These are phyloP conservation scores for Acanthamoeba royreba DNA, from an alignment of 208 protist genomes.

Conservation along the genomic window DNA sequence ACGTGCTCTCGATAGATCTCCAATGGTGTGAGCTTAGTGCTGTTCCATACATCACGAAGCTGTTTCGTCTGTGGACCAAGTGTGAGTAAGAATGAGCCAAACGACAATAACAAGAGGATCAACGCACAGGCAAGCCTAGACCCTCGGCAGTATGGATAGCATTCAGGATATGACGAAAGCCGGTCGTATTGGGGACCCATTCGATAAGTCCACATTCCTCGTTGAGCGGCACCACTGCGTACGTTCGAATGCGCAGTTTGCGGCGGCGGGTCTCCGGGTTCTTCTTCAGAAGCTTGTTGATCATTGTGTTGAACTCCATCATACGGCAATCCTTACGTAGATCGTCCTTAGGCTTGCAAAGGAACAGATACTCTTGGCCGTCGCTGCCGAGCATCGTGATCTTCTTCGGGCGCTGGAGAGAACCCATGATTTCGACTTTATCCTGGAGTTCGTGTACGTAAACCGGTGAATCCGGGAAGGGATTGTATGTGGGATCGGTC, in stretches of 20 bases:
- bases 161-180: conserved; percentile 63
- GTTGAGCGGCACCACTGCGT: conserved; percentile 74
- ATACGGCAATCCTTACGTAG: conserved; percentile 77
- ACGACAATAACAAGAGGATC: background rate
- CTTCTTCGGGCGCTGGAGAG: conserved; percentile 77
- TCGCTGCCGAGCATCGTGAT: conserved; percentile 66
- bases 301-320: conserved; percentile 83
- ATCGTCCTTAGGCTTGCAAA: conserved; percentile 83
- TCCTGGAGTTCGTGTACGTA: conserved; percentile 53
- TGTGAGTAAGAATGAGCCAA: no score
- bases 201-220: conserved; percentile 69
- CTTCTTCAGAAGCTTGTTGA: conserved; percentile 80
- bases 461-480: background rate
- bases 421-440: conserved; percentile 74
- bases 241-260: conserved; percentile 59
- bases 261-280: conserved; percentile 67
- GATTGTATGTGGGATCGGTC: background rate
- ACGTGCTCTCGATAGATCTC: conserved; percentile 60
- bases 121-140: background rate
- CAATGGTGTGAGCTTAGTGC: background rate
- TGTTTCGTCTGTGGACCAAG: background rate
- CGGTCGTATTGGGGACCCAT: conserved; percentile 70
- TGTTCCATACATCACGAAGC: background rate
- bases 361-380: conserved; percentile 69
- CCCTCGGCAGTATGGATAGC: conserved; percentile 33